Conservation (phyloP, 2,329 filamentous ascomycete genomes). For the Xylaria sp. region DNA sequence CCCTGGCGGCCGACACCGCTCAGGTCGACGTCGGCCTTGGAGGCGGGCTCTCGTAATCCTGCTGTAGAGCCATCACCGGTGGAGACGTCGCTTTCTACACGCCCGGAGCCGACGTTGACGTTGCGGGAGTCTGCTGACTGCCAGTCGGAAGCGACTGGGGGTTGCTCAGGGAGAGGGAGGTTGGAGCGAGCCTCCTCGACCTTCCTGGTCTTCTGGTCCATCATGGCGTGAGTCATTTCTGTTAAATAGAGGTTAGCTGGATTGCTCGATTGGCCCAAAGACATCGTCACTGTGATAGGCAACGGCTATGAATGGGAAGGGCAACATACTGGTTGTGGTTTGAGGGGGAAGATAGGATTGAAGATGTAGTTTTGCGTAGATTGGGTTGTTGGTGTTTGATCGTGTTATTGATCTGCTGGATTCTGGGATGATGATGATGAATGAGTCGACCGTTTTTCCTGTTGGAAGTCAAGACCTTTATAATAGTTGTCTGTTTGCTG, state of each 20-base stretch:
- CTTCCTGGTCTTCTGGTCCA: slow-evolving; percentile 51
- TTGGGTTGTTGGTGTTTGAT: slow-evolving; percentile 2
- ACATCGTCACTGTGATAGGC: background rate
- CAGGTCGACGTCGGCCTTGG: slow-evolving; percentile 66
- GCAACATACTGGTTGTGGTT: slow-evolving; percentile 20
- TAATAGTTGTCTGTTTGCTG: slow-evolving; percentile 17
- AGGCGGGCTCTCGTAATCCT: slow-evolving; percentile 69
- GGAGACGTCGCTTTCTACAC: slow-evolving; percentile 64
- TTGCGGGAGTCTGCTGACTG: slow-evolving; percentile 75
- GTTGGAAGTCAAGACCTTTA: slow-evolving; percentile 18
- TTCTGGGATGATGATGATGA: background rate
- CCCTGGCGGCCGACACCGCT: slow-evolving; percentile 72
- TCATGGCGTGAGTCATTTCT: slow-evolving; percentile 35
- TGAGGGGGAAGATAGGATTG: background rate
- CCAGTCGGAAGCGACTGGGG: slow-evolving; percentile 80
- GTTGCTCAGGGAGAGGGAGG: slow-evolving; percentile 82
- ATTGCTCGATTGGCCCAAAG: background rate
- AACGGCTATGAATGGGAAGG: background rate
- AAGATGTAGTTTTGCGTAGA: background rate
- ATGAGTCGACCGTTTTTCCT: background rate
- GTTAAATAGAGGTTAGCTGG: slow-evolving; percentile 7
- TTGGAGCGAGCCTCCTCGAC: slow-evolving; percentile 76
- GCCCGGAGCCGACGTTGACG: slow-evolving; percentile 76
- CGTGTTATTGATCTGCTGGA: background rate
- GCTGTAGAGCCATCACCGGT: slow-evolving; percentile 59